Percentiles rank a stretch among this genome's conserved stretches.
Evolutionary conservation across 306 rosid species (phyloP).

Genomic region (Hippophae tibetana): DNA sequence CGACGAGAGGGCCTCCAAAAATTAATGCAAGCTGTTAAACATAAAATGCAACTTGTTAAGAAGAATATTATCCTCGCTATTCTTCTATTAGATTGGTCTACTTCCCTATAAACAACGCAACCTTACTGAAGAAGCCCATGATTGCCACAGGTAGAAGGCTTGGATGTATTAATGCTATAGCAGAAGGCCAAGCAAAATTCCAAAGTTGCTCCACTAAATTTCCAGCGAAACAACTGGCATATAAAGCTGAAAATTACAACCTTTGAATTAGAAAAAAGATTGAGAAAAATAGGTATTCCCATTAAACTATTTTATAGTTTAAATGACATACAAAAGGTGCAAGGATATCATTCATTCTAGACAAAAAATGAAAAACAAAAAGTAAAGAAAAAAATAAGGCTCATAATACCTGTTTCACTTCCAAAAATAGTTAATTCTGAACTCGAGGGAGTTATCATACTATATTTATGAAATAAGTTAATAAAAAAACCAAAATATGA

Average conservation of each 20-base stretch:
- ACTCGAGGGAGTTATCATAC: too few relatives aligned
- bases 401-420: too few relatives aligned
- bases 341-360: conserved; percentile 1
- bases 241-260: conserved; percentile 58
- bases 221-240: conserved; percentile 78
- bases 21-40: conserved; percentile 46
- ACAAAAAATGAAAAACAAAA: not conserved
- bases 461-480: too few relatives aligned
- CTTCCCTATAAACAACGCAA: conserved; percentile 20
- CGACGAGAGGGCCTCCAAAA: conserved; percentile 82
- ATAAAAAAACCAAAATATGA: too few relatives aligned
- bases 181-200: conserved; percentile 99
- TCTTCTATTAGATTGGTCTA: conserved; percentile 1
- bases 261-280: conserved; percentile 25
- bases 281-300: conserved; percentile 11
- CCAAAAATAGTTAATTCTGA: too few relatives aligned
- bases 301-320: conserved; percentile 5
- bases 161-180: conserved; percentile 85
- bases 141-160: conserved; percentile 95
- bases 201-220: conserved; percentile 94
- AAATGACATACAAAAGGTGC: conserved; percentile 6
- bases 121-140: conserved; percentile 81
- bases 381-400: not conserved
- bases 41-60: conserved; percentile 14
- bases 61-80: conserved; percentile 8